phyloP scores from a whole-genome alignment of 2,329 filamentous ascomycete species.

The Sporothrix mexicana region DNA sequence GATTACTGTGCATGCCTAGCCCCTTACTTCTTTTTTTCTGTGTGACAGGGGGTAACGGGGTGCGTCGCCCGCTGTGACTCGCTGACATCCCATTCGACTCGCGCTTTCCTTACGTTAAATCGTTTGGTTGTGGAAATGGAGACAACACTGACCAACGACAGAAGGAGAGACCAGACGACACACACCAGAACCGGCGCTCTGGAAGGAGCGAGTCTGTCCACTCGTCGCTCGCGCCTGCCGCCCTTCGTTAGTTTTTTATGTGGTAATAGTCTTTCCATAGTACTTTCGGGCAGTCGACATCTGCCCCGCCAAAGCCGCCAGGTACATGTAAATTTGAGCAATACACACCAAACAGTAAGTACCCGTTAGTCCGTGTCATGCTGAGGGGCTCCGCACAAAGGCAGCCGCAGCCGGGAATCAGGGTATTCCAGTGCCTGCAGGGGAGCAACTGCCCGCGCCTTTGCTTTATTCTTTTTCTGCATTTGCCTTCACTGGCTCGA shows the following conservation, averaged over 20 bases:
- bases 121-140: conserved; percentile 45
- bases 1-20: conserved; percentile 29
- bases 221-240: conserved; percentile 22
- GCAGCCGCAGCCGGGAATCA: conserved; percentile 10
- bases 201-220: conserved; percentile 14
- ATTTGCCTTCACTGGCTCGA: conserved; percentile 1
- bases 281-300: conserved; percentile 1
- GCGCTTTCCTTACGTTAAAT: conserved; percentile 55
- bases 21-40: not conserved
- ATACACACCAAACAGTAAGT: not conserved
- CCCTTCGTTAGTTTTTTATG: conserved; percentile 48
- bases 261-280: conserved; percentile 51
- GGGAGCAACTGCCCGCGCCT: not conserved
- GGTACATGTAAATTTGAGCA: not conserved
- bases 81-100: conserved; percentile 16
- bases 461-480: not conserved
- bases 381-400: conserved; percentile 17
- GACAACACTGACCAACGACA: not conserved
- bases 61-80: conserved; percentile 27
- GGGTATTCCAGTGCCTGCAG: conserved; percentile 24
- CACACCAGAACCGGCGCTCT: not conserved
- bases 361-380: conserved; percentile 6
- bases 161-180: not conserved
- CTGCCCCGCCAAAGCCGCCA: conserved; percentile 11
- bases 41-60: no score